phyloP scores from a whole-genome alignment of 2,329 filamentous ascomycete genomes.

The Chaetomium strumarium region DNA sequence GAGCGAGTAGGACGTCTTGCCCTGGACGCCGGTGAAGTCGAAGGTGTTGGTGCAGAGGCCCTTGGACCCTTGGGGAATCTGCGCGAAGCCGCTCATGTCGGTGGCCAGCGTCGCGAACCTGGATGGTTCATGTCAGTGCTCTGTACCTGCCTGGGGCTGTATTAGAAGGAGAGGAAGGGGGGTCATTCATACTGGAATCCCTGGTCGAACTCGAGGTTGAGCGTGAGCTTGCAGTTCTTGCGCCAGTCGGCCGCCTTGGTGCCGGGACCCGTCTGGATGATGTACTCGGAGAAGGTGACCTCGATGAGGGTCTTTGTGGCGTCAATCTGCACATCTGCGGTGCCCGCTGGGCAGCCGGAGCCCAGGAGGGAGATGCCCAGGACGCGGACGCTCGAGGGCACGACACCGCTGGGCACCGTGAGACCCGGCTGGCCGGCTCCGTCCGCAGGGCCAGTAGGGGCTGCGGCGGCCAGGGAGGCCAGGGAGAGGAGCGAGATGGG shows the following conservation, averaged over 20 bases:
- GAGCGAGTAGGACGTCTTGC: conserved; percentile 13
- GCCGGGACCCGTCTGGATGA: conserved; percentile 19
- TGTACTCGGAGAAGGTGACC: conserved; percentile 22
- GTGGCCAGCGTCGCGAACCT: conserved; percentile 19
- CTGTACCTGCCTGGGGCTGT: too few relatives aligned
- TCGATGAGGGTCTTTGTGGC: conserved; percentile 20
- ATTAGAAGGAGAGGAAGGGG: background rate
- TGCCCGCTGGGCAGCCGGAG: conserved; percentile 16
- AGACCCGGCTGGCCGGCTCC: background rate
- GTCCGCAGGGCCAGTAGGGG: background rate
- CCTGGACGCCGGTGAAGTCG: conserved; percentile 20
- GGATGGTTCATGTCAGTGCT: background rate
- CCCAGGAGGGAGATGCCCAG: conserved; percentile 15
- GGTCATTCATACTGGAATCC: conserved; percentile 18
- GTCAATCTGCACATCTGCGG: conserved; percentile 19
- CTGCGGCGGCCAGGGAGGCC: conserved; percentile 11
- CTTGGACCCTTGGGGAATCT: conserved; percentile 17
- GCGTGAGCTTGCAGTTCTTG: conserved; percentile 24
- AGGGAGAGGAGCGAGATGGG: conserved; percentile 5
- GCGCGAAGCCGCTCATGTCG: conserved; percentile 20
- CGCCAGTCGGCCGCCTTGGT: conserved; percentile 19
- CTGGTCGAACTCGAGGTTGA: conserved; percentile 22
- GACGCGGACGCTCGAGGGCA: conserved; percentile 8
- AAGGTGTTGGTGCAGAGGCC: conserved; percentile 23
- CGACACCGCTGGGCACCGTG: conserved; percentile 3